Evolutionary conservation across 2,329 filamentous ascomycete genomes (phyloP).

Genomic region (Rachicladosporium sp.): DNA sequence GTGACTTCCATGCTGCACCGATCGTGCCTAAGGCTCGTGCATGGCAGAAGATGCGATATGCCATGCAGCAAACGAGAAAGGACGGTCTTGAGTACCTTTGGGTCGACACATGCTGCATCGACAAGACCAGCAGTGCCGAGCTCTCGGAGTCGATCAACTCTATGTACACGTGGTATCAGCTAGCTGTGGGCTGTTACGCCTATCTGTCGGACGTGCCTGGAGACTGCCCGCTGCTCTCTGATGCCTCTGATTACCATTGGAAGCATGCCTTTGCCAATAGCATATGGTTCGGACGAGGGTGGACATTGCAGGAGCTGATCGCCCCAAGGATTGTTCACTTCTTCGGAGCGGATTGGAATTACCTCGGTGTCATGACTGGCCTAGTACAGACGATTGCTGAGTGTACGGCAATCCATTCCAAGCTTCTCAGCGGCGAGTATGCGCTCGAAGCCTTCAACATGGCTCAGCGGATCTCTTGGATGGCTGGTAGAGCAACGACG

Average conservation of each 20-base stretch:
- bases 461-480: slow-evolving; percentile 15
- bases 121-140: slow-evolving; percentile 1
- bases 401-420: slow-evolving; percentile 6
- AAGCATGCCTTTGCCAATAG: not conserved
- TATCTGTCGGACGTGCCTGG: slow-evolving; percentile 8
- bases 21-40: no score
- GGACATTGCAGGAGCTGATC: slow-evolving; percentile 14
- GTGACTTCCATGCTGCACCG: no score
- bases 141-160: slow-evolving; percentile 5
- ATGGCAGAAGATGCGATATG: not conserved
- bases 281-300: slow-evolving; percentile 5
- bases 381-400: slow-evolving; percentile 9
- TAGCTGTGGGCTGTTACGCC: slow-evolving; percentile 7
- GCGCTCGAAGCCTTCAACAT: slow-evolving; percentile 9
- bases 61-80: slow-evolving; percentile 7
- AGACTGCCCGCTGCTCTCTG: not conserved
- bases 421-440: slow-evolving; percentile 1
- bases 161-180: slow-evolving; percentile 4
- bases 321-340: slow-evolving; percentile 9
- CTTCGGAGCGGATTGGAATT: slow-evolving; percentile 3
- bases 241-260: not conserved
- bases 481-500: slow-evolving; percentile 14
- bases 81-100: slow-evolving; percentile 9
- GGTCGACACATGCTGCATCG: slow-evolving; percentile 6
- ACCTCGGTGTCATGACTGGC: slow-evolving; percentile 3